A percentile compares a stretch with the other conserved stretches of the same genome.
Evolutionary conservation across 1,284 basidiomycete genomes (phyloP).

Genomic region (Tilletia indica): DNA sequence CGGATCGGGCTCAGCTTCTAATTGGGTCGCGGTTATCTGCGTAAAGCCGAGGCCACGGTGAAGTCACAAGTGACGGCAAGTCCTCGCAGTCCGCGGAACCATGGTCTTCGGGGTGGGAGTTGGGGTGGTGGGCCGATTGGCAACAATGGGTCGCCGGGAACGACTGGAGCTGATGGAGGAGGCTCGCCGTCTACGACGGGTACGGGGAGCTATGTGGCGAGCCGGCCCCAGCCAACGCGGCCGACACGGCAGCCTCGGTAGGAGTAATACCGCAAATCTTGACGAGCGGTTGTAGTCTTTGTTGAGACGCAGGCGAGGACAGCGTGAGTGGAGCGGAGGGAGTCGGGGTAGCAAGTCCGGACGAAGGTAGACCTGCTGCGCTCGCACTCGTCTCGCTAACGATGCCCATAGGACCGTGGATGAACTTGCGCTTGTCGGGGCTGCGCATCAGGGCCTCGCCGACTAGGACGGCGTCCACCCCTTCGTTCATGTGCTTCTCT

Average conservation of each 20-base stretch:
- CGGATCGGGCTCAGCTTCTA: neutral
- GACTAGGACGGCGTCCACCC: conserved; percentile 86
- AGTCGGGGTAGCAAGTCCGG: neutral
- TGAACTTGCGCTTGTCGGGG: conserved; percentile 75
- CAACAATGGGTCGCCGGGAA: neutral
- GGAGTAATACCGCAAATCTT: conserved; percentile 52
- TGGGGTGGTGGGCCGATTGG: neutral
- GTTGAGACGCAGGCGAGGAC: conserved; percentile 29
- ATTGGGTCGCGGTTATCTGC: conserved; percentile 29
- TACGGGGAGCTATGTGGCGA: neutral
- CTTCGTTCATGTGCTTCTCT: conserved; percentile 74
- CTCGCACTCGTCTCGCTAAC: conserved; percentile 1
- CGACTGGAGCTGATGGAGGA: neutral
- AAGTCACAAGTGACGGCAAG: conserved; percentile 30
- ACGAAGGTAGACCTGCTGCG: neutral
- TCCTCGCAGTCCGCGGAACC: conserved; percentile 31
- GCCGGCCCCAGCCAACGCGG: conserved; percentile 44
- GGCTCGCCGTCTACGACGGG: neutral
- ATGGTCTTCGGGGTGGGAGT: neutral
- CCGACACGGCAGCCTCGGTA: conserved; percentile 42
- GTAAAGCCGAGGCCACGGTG: conserved; percentile 31
- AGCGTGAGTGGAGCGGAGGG: conserved; percentile 31
- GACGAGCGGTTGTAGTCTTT: conserved; percentile 29
- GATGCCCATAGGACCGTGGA: conserved; percentile 74
- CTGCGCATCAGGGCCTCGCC: conserved; percentile 97